Evolutionary conservation across 1,284 basidiomycete genomes (phyloP), one percentile per base, ranked within the genome.

Genomic region (Cystobasidium slooffiae): DNA sequence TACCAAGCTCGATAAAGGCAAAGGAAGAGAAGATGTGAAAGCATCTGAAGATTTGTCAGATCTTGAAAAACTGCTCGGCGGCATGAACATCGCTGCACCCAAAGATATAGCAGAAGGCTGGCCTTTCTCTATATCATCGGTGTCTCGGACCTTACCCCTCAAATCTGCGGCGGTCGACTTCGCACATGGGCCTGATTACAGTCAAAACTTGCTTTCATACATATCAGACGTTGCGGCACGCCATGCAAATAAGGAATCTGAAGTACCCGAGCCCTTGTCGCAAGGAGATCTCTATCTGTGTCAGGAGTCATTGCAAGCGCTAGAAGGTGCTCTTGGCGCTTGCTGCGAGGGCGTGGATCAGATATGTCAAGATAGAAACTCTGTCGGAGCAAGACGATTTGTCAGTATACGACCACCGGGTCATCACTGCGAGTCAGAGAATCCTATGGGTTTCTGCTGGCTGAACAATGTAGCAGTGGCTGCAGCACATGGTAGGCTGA

Each of bases 381-480:
- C n/a, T 41, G 24, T 59, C 61, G 22, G 78, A 78, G 64, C 81
- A 73, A 67, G 75, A 14, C 87, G 88, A 46, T 96, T 96, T 81
- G 92, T 92, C 12, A 90, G 88, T 0, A 87, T 96, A 41, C 84
- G 94, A 55, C 94, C 94, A 0, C 94, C 94, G 0, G 94, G 94
- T 0, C 73, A 75, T 64, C 73, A 75, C 49, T 75, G 73, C 66
- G 66, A 68, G 37, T 53, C 16, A n/a, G 8, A 51, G 6, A 46
- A 75, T 94, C 84, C 94, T 95, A 79, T 96, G 93, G 96, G 95
- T 77, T 87, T 82, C 82, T 98, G 93, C 83, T 93, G 96, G 80
- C 87, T 97, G 51, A 97, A 98, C 81, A 98, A 98, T 80, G 92
- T 95, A 0, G 89, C 90, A 0, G 88, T 98, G 3, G 94, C 88